Evolutionary conservation across 495 filamentous ascomycete species (phyloP), one percentile per base, ranked within the genome.

Genomic region (Aspergillus olivimuriae): DNA sequence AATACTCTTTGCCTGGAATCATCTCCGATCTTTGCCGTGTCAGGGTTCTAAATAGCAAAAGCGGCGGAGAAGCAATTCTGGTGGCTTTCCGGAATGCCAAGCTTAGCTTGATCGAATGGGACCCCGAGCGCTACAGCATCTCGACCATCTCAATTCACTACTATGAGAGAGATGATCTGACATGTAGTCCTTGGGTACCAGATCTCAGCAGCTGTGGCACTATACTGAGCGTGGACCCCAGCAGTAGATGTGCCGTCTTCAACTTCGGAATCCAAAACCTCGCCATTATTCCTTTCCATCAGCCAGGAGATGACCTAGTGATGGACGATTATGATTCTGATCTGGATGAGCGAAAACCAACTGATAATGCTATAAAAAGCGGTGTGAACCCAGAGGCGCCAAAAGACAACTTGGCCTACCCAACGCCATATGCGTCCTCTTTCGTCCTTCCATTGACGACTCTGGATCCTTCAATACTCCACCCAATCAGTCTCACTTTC

Each of bases 131-230:
- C 30, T 70, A 87, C 57, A 74, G 76, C 18, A 78, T 97, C 40
- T 78, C 78, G 20, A 99, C 92, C 11, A 79, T 90, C 44, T 95
- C 89, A 20, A 89, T 99, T 51, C 92, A 99, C 68, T 95, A 90
- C 68, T 99, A 97, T 60, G 92, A 99, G 60, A 80, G 89, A 58
- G 90, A 96, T 56, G 89, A 95, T 53, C 69, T 89, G 47, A 76
- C 77, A 44, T 75, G 78, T 22, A 83, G 74, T 53, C 89, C 82
- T 15, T 97, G 82, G 84, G 75, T 77, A 23, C 77, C 80, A 17
- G 80, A 83, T 34, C 58, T 89, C 45, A 77, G 76, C 53, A 70
- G 77, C 36, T 83, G 78, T 64, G 74, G 77, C 53, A 94, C 83
- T 56, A 83, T 86, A 44, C 72, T 99, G 50, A 83, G 81, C 11